A percentile compares a stretch with the other conserved stretches of the same genome.
Evolutionary conservation across 768 basidiomycete species (phyloP).

Genomic region (Calocybe cyanea): DNA sequence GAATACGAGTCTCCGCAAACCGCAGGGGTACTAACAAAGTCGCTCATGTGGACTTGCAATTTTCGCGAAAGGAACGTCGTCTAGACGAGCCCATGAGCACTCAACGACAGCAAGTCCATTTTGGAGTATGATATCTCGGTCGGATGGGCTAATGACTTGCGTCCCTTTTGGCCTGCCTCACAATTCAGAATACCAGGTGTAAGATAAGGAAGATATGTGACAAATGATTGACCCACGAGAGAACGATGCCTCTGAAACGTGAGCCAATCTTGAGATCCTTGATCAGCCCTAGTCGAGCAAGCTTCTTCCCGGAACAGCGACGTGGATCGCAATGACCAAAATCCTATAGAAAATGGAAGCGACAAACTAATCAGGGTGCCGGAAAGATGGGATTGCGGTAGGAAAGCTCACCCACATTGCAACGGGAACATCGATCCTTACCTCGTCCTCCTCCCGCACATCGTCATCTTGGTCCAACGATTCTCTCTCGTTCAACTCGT

Average conservation of each 20-base stretch:
- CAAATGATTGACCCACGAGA: slow-evolving; percentile 65
- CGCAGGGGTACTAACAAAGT: slow-evolving; percentile 59
- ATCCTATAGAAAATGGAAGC: slow-evolving; percentile 53
- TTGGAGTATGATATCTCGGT: slow-evolving; percentile 71
- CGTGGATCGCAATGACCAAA: slow-evolving; percentile 97
- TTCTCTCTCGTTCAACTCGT: slow-evolving; percentile 32
- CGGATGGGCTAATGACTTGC: slow-evolving; percentile 74
- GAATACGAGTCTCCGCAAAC: background rate
- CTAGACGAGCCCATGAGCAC: slow-evolving; percentile 95
- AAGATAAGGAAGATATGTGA: background rate
- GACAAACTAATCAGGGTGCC: slow-evolving; percentile 1
- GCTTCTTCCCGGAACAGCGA: slow-evolving; percentile 79
- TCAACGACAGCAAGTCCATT: slow-evolving; percentile 95
- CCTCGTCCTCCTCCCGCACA: slow-evolving; percentile 23
- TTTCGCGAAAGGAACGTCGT: slow-evolving; percentile 92
- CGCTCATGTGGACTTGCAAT: slow-evolving; percentile 93
- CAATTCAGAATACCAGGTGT: too few species aligned
- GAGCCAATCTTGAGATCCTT: slow-evolving; percentile 79
- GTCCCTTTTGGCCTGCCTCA: slow-evolving; percentile 74
- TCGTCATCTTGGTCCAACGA: slow-evolving; percentile 26
- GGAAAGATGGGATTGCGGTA: background rate
- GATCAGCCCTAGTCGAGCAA: slow-evolving; percentile 81
- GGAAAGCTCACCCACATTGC: slow-evolving; percentile 90
- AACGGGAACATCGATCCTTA: slow-evolving; percentile 64
- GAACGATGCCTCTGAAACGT: slow-evolving; percentile 86